Base-by-base conservation (phyloP, 257 asterid species). In the Mitragyna speciosa region DNA sequence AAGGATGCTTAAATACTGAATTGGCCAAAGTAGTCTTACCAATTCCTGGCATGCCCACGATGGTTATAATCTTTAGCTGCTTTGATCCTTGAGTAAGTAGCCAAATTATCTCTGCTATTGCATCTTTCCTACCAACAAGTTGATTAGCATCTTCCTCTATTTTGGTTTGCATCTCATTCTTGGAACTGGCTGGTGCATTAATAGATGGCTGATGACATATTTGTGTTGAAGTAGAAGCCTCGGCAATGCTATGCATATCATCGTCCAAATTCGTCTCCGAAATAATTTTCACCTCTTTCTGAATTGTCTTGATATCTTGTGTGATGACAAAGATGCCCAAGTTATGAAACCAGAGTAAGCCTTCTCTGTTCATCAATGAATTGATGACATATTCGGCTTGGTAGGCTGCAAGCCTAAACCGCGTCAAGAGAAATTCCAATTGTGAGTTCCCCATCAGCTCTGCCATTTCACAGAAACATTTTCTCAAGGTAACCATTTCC, bases 341-440 rank as follows among this genome's bases (percentile, higher is more conserved):
- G 52, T 58, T 41, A 48, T 59, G 45, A 76, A 51, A 30, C 85
- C 88, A 85, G 20, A 65, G 77, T 16, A 79, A 83, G 26, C 80
- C 17, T 26, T 78, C 83, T 24, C 63, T 66, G 24, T 73, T 70
- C 79, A 47, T 51, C 52, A 82, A 54, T 74, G 85, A 73, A 76
- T 47, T 56, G 41, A 84, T 20, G 12, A 65, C 65, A 66, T 47
- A 72, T 22, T 70, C 48, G 39, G 70, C 72, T 39, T 72, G 52
- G 70, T 33, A 47, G 31, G 41, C 56, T 51, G 75, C 39, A 64
- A 1, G 31, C 17, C 5, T 48, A 24, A 26, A 19, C 22, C 61
- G 31, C 1, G 17, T 72, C 17, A 36, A 70, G 33, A 33, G 48
- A 22, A 16, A 45, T 47, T 45, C 59, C 61, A 73, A 49, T 17